These are phyloP conservation scores for Leccinum longicurvipes DNA, from an alignment of 768 basidiomycete genomes.

Conservation along the genomic window DNA sequence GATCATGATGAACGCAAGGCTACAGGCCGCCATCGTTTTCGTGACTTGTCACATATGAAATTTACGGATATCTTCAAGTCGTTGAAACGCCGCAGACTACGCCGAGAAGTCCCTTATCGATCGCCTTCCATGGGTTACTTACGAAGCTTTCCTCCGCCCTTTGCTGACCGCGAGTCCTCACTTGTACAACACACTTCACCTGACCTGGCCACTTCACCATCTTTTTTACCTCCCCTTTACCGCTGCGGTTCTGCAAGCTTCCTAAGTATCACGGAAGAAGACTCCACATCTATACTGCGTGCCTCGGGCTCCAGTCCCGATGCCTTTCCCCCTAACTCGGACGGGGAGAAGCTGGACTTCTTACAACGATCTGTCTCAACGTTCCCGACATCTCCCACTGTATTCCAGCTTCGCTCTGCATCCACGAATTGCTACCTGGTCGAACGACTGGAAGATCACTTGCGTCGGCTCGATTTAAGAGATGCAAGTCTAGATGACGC, in stretches of 20 bases:
- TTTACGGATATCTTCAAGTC: constrained; percentile 21
- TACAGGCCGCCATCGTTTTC: constrained; percentile 8
- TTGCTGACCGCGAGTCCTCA: constrained; percentile 6
- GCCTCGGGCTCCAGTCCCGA: background rate
- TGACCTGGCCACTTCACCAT: background rate
- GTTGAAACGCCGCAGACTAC: constrained; percentile 13
- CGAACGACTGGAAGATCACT: constrained; percentile 16
- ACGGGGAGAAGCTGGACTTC: background rate
- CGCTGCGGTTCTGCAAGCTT: constrained; percentile 6
- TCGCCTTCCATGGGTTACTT: constrained; percentile 5
- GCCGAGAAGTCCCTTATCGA: constrained; percentile 1
- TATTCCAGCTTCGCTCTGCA: constrained; percentile 21
- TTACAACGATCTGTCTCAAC: background rate
- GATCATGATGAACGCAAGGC: constrained; percentile 7
- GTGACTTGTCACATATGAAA: constrained; percentile 19
- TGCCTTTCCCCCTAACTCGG: background rate
- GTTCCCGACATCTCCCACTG: constrained; percentile 17
- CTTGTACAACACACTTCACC: background rate
- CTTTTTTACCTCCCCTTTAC: background rate
- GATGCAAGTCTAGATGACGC: constrained; percentile 8
- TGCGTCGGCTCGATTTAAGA: constrained; percentile 18
- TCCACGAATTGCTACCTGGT: constrained; percentile 17
- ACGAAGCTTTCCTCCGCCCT: background rate
- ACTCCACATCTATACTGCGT: constrained; percentile 15
- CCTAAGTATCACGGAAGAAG: constrained; percentile 7